Evolutionary conservation across 495 filamentous ascomycete genomes (phyloP), one percentile per base, ranked within the genome.

Genomic region (Penicillium waksmanii): DNA sequence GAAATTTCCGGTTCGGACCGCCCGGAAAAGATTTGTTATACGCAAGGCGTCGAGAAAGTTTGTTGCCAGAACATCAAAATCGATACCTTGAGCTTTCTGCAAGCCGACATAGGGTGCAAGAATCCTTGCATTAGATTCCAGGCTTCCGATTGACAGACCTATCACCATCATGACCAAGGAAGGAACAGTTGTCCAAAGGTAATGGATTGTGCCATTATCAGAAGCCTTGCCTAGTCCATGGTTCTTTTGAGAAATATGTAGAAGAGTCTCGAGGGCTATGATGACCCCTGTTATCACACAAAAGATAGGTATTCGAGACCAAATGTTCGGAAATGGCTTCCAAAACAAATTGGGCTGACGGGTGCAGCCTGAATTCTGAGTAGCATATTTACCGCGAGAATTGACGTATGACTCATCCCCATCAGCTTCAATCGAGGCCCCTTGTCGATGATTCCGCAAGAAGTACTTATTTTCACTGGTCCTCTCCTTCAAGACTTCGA

Each of bases 131-230:
- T 63, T 63, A n/a, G 51, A 63, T 17, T 60, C 51, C 15, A 66
- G 52, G n/a, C 35, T 57, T 7, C 18, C 36, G 19, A 60, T 43
- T 7, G 49, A 9, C 10, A 64, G 35, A 17, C 48, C 53, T 18
- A 61, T 42, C 0, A 49, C 11, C 2, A 52, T 13, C 64, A 66
- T 66, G 3, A 53, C 36, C 8, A 51, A 13, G 18, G 57, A 54
- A 36, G 64, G 57, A 12, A 66, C 21, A 7, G 60, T 42, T 3
- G 64, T 63, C 57, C 61, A 66, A 10, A 61, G 3, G 23, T 60
- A 61, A 49, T 66, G 60, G 11, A 36, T 51, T 11, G 11, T 47
- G 21, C 18, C 57, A 42, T 48, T 38, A 3, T 13, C 13, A 0
- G 25, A 33, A 5, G 47, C 49, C 25, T 60, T 12, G 17, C 53